These are phyloP conservation scores for Sphagnum fallax DNA, from an alignment of 228 moss, liverwort and hornwort species.

Conservation along the genomic window DNA sequence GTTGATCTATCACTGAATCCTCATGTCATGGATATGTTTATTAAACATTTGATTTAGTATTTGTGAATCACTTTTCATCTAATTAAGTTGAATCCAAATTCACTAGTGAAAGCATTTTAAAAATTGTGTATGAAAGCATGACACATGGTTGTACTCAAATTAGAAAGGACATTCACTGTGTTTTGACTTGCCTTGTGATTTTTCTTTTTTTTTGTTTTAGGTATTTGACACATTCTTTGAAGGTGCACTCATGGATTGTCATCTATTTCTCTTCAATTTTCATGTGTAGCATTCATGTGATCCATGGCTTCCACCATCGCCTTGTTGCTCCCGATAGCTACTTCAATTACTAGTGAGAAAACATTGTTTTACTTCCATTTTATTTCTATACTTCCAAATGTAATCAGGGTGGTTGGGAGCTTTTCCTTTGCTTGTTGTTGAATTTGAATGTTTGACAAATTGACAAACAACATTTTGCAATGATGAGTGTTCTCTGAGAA, in stretches of 20 bases:
- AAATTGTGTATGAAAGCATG: background rate
- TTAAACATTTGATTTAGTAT: background rate
- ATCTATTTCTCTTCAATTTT: background rate
- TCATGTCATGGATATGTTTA: background rate
- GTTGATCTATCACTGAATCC: too few species aligned
- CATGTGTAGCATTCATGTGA: background rate
- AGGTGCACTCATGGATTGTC: background rate
- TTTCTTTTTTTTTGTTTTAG: background rate
- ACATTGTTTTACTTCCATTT: background rate
- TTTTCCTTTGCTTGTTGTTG: background rate
- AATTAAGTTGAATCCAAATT: background rate
- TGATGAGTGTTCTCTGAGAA: background rate
- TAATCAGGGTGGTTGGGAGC: background rate
- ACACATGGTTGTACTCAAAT: background rate
- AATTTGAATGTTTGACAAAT: background rate
- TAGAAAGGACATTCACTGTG: background rate
- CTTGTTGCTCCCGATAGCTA: background rate
- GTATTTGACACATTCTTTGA: background rate
- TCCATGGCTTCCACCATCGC: background rate
- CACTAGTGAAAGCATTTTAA: background rate
- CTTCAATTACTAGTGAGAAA: background rate
- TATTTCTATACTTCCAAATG: background rate
- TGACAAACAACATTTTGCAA: background rate
- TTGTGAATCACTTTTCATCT: background rate
- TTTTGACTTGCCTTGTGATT: background rate